These are phyloP conservation scores for Pythium dissimile DNA, from an alignment of 352 stramenopile genomes.

Conservation along the genomic window DNA sequence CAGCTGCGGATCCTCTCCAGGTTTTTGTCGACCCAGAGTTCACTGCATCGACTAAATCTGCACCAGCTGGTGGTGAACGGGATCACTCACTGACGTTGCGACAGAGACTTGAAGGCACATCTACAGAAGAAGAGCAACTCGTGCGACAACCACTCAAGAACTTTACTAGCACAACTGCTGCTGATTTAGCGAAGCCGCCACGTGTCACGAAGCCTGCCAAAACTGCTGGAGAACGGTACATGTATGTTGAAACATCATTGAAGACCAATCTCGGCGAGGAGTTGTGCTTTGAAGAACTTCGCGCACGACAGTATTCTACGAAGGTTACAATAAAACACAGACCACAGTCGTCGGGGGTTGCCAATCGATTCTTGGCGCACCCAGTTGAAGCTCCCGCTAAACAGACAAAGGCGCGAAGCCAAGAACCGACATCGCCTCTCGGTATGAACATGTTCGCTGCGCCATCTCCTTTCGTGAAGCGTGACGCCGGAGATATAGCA, in stretches of 20 bases:
- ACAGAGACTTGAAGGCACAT: conserved; percentile 61
- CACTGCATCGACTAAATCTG: conserved; percentile 10
- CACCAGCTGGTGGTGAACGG: conserved; percentile 22
- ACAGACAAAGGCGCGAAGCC: too few relatives aligned
- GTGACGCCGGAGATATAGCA: too few relatives aligned
- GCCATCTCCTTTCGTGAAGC: too few relatives aligned
- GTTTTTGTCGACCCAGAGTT: conserved; percentile 82
- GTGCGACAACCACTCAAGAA: conserved; percentile 77
- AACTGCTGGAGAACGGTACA: conserved; percentile 22
- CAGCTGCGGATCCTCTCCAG: conserved; percentile 36
- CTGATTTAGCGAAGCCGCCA: conserved; percentile 1
- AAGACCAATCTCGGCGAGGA: conserved; percentile 37
- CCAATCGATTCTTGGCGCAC: conserved; percentile 18
- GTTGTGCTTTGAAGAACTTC: conserved; percentile 81
- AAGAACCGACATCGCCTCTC: too few relatives aligned
- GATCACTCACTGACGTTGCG: conserved; percentile 62
- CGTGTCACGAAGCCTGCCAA: conserved; percentile 2
- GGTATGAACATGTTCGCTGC: too few relatives aligned
- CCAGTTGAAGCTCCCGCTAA: neutral
- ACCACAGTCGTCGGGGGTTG: neutral
- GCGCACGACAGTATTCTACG: conserved; percentile 25
- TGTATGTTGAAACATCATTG: conserved; percentile 44
- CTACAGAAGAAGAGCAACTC: conserved; percentile 77
- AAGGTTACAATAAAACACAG: neutral
- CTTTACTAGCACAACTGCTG: conserved; percentile 26